Base-by-base conservation (phyloP, 2,329 filamentous ascomycete species). In the Cladosporium phlei region DNA sequence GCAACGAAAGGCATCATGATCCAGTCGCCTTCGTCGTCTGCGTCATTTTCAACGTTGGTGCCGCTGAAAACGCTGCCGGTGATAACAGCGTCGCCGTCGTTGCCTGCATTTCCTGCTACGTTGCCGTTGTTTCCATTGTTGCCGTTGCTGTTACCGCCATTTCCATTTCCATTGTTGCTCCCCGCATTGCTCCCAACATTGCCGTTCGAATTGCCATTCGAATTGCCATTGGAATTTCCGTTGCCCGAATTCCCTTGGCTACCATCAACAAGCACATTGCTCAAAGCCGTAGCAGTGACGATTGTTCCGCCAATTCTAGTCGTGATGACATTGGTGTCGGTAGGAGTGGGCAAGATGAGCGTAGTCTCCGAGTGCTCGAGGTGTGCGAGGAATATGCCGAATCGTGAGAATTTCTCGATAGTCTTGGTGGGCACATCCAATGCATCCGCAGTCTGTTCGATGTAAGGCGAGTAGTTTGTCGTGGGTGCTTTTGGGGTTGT, bases 81-180 rank as follows among this genome's bases (percentile, higher is more conserved):
- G 46, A 67, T 61, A 20, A 64, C 62, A 45, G 65, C 63, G 33
- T 65, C 63, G 49, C 60, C 64, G 27, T 59, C 37, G 4, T 20
- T 20, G 1, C 14, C 8, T 22, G 10, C 19, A 16, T 37, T 37
- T 10, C 20, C 34, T 5, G 14, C 12, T 9, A 14, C 22, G 34
- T 20, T 24, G 34, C 35, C 22, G 11, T 11, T 5, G n/a, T 28
- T 16, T 6, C 12, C 17, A 9, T 10, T 25, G 35, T 14, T 24
- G 7, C 35, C 14, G n/a, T 14, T n/a, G n/a, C n/a, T 24, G 22
- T 38, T 27, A 8, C 10, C 16, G 20, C 21, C 21, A 10, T 27
- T 17, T 17, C 33, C 9, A 19, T 19, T 33, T 8, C 20, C 33
- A 22, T 35, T 20, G 19, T 19, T 35, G 12, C 24, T 12, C 7